Evolutionary conservation across 2,329 filamentous ascomycete genomes (phyloP).

Genomic region (Aspergillus udagawae): DNA sequence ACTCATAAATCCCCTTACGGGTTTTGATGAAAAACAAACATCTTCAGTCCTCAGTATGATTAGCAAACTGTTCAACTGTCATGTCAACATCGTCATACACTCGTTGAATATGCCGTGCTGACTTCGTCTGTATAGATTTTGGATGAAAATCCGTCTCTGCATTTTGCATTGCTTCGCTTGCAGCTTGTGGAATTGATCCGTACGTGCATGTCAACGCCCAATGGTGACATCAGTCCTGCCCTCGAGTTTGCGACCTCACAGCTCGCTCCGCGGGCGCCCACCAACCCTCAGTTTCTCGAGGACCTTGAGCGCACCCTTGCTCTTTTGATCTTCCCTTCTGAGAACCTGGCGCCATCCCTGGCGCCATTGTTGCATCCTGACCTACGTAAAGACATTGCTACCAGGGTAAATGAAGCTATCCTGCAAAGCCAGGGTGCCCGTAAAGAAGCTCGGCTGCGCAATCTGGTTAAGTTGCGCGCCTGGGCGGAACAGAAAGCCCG

Average conservation of each 20-base stretch:
- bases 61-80: slow-evolving; percentile 32
- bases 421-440: slow-evolving; percentile 67
- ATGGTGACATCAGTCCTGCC: slow-evolving; percentile 72
- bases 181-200: slow-evolving; percentile 94
- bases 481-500: slow-evolving; percentile 70
- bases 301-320: slow-evolving; percentile 93
- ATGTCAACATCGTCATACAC: slow-evolving; percentile 9
- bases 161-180: slow-evolving; percentile 84
- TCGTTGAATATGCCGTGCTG: slow-evolving; percentile 16
- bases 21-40: slow-evolving; percentile 79
- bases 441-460: slow-evolving; percentile 75
- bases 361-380: slow-evolving; percentile 73
- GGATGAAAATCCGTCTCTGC: slow-evolving; percentile 74
- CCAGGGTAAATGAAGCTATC: slow-evolving; percentile 84
- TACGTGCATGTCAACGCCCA: slow-evolving; percentile 60
- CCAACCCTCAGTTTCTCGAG: slow-evolving; percentile 73
- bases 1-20: slow-evolving; percentile 84
- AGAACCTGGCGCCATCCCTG: slow-evolving; percentile 71
- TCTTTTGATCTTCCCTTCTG: slow-evolving; percentile 80
- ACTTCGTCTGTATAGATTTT: slow-evolving; percentile 62
- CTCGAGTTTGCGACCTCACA: slow-evolving; percentile 84
- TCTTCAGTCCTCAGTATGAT: slow-evolving; percentile 89
- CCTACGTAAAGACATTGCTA: slow-evolving; percentile 78
- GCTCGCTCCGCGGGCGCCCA: slow-evolving; percentile 80
- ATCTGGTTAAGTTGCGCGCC: slow-evolving; percentile 73